A percentile compares a stretch with the other conserved stretches of the same genome.
These are phyloP conservation scores for Cordyceps cicadae DNA, from an alignment of 2,329 filamentous ascomycete species.

Conservation along the genomic window DNA sequence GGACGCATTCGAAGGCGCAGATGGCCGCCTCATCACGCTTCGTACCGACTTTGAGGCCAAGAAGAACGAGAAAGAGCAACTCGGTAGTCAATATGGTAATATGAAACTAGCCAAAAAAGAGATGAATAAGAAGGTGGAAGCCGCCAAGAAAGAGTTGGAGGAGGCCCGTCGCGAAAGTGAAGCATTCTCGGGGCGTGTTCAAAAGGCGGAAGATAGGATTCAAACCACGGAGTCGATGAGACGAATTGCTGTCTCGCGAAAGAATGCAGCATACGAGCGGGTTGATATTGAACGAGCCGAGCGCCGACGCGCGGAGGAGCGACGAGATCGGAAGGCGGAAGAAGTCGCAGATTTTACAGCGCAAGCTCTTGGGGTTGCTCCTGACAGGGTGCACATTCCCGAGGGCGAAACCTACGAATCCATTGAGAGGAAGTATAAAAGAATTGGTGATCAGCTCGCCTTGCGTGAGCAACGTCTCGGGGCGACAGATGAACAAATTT, in stretches of 20 bases:
- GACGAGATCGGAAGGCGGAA: slow-evolving; percentile 37
- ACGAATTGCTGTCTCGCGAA: slow-evolving; percentile 46
- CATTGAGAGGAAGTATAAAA: slow-evolving; percentile 45
- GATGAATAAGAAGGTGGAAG: slow-evolving; percentile 35
- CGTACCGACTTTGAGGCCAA: slow-evolving; percentile 48
- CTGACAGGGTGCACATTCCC: slow-evolving; percentile 52
- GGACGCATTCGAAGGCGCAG: slow-evolving; percentile 58
- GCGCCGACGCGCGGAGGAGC: slow-evolving; percentile 36
- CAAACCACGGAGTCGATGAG: slow-evolving; percentile 40
- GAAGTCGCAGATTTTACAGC: slow-evolving; percentile 45
- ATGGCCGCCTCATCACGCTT: slow-evolving; percentile 55
- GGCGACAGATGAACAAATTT: slow-evolving; percentile 57
- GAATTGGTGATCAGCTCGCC: slow-evolving; percentile 50
- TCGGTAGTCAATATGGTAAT: slow-evolving; percentile 48
- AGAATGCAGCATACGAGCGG: slow-evolving; percentile 50
- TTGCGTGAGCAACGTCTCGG: slow-evolving; percentile 51
- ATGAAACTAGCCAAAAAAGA: slow-evolving; percentile 40
- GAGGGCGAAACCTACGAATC: slow-evolving; percentile 54
- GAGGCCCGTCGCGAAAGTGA: slow-evolving; percentile 26
- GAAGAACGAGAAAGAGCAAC: slow-evolving; percentile 39
- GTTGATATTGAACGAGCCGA: slow-evolving; percentile 41
- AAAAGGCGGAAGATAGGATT: slow-evolving; percentile 48
- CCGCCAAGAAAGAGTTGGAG: slow-evolving; percentile 29
- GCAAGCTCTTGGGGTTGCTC: slow-evolving; percentile 46
- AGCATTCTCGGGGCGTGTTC: slow-evolving; percentile 38